Evolutionary conservation across 768 basidiomycete species (phyloP).

Genomic region (Hydnomerulius pinastri): DNA sequence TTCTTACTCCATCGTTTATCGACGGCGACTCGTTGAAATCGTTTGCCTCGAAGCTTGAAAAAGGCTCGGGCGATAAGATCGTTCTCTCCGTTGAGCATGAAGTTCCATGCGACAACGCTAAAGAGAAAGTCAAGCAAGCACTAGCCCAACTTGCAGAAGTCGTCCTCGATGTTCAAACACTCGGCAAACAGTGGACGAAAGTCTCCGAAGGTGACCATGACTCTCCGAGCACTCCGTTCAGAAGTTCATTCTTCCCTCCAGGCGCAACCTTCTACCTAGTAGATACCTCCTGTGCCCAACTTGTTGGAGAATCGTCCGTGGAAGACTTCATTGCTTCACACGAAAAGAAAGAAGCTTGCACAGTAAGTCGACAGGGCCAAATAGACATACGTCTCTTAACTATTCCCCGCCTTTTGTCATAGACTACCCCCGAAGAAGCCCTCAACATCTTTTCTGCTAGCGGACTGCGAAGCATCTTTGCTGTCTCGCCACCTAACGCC

Average conservation of each 20-base stretch:
- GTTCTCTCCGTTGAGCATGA: slow-evolving; percentile 23
- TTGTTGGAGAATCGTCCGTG: slow-evolving; percentile 12
- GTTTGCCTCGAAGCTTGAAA: slow-evolving; percentile 25
- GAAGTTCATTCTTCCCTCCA: neutral
- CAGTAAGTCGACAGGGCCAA: slow-evolving; percentile 10
- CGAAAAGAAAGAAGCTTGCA: neutral
- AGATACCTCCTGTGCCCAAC: slow-evolving; percentile 3
- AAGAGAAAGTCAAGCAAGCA: slow-evolving; percentile 6
- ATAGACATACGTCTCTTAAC: neutral
- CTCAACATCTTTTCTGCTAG: slow-evolving; percentile 45
- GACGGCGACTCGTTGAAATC: slow-evolving; percentile 8
- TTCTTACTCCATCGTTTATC: slow-evolving; percentile 24
- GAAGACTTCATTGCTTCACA: slow-evolving; percentile 19
- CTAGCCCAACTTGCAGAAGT: slow-evolving; percentile 11
- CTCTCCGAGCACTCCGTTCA: neutral
- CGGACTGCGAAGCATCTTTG: slow-evolving; percentile 48
- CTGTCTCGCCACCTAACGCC: slow-evolving; percentile 33
- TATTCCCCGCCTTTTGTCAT: neutral
- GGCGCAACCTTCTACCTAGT: slow-evolving; percentile 21
- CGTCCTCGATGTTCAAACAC: slow-evolving; percentile 9
- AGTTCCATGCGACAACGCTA: slow-evolving; percentile 3
- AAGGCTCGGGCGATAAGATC: slow-evolving; percentile 29
- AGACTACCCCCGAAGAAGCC: slow-evolving; percentile 47
- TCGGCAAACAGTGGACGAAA: slow-evolving; percentile 18
- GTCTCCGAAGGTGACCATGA: slow-evolving; percentile 18